Evolutionary conservation across 257 asterid species (phyloP), one percentile per base, ranked within the genome.

Genomic region (Gardenia jasminoides): DNA sequence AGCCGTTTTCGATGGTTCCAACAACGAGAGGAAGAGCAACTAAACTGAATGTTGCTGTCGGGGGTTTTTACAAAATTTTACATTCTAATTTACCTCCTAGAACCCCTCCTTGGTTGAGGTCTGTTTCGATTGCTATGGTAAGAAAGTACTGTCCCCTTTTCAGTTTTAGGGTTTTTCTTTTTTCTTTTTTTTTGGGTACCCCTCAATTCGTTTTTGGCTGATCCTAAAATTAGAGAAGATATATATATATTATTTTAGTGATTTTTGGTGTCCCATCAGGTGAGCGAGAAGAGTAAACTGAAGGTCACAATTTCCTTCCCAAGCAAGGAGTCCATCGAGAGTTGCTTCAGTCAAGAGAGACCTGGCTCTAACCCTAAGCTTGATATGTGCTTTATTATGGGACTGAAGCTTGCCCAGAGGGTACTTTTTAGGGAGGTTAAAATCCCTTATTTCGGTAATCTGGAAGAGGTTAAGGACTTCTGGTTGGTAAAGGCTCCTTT

Each of bases 321-420:
- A 0, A 81, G 84, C 41, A 22, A 59, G 75, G 61, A 70, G 59
- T 47, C 78, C 54, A 67, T 81, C n/a, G 80, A 81, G 65, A 56
- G 44, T 26, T 50, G 54, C 31, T 17, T 46, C 28, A n/a, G 47
- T 75, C 46, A 31, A 28, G 80, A 44, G 20, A 65, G 30, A 41
- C 28, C 77, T 12, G 17, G 67, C 13, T 68, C 44, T 33, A 33
- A 54, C 64, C 84, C 81, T 70, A 67, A 76, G 0, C 80, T 81
- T 15, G 84, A 81, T 64, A 70, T 76, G 84, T 47, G 62, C 56
- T 81, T 81, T 50, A 76, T 71, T 36, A 81, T 81, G 80, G 84
- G 80, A 68, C 52, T 48, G 67, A 71, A 76, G 78, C 74, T 76
- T 62, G 81, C 84, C 44, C 78, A 41, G 28, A 76, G 68, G 52